Evolutionary conservation across 164 flowering plant genomes (phyloP), one percentile per base, ranked within the genome.

Genomic region (Nymphaea thermarum): DNA sequence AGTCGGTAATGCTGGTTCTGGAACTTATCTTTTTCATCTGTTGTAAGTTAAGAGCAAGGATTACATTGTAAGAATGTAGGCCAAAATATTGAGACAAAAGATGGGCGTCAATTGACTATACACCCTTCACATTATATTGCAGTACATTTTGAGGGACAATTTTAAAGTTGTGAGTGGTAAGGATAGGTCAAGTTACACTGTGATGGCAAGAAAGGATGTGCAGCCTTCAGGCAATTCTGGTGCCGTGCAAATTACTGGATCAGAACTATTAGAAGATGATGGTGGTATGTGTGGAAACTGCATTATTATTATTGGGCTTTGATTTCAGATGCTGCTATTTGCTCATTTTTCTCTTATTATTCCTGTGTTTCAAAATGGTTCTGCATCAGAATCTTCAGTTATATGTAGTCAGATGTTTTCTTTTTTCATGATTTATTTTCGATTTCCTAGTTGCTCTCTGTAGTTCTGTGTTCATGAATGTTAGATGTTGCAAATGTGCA

Each of bases 141-240:
- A 88, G 93, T 90, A 92, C 82, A 87, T 92, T 63, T 51, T 76
- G 53, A 84, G 93, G 80, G 93, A 88, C 65, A 68, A 73, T 67
- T 71, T 74, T 16, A 92, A 83, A 68, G 79, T 43, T 73, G 60
- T 74, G 2, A 72, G 74, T 71, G 80, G 81, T 63, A 89, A 83
- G 80, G 96, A 86, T 65, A 87, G 82, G 73, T 74, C 92, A 69
- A 71, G 81, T 18, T 80, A 81, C 71, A 66, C 81, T 67, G 70
- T 83, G 64, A 78, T 81, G 66, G 65, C 82, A 18, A 84, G 86
- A 81, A 80, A 79, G 64, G 89, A 83, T 67, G 88, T 83, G 51
- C 85, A 76, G 55, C 82, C 71, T 67, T 74, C 71, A 68, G 90
- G 80, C 47, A 87, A 82, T 64, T 66, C 85, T 67, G 61, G 67